phyloP scores from a whole-genome alignment of 2,329 filamentous ascomycete species.

The Aureobasidium sp. region DNA sequence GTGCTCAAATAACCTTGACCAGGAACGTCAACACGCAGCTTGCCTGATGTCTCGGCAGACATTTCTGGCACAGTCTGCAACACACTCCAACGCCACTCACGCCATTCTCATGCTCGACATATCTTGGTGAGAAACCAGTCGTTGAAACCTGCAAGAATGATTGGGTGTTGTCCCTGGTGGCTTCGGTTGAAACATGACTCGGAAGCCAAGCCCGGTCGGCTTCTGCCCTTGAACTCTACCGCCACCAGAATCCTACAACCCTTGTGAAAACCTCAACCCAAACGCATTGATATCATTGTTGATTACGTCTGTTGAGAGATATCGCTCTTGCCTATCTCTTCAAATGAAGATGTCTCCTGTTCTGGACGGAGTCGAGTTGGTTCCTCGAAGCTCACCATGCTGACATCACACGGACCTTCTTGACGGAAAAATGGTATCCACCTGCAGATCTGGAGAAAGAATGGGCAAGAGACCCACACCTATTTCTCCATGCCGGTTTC shows the following conservation, averaged over 20 bases:
- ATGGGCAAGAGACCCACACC: constrained; percentile 1
- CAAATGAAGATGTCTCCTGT: no score
- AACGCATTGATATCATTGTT: background rate
- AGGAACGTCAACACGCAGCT: no score
- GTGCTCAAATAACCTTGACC: no score
- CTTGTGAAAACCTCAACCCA: background rate
- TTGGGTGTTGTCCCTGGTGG: background rate
- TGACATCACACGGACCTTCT: background rate
- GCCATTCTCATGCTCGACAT: background rate
- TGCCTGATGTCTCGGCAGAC: no score
- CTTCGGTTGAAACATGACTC: constrained; percentile 11
- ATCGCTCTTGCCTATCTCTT: background rate
- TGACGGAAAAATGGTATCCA: constrained; percentile 11
- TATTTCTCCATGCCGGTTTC: constrained; percentile 12
- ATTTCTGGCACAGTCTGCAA: background rate
- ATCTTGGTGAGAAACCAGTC: background rate
- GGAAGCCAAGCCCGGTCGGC: constrained; percentile 2
- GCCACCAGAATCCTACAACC: background rate
- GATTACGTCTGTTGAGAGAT: background rate
- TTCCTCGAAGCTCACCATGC: background rate
- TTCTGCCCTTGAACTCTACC: background rate
- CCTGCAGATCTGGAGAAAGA: constrained; percentile 13
- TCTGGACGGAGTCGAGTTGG: background rate
- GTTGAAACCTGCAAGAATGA: background rate
- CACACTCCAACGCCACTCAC: background rate